Percentiles rank a stretch among this genome's conserved stretches.
Conservation (phyloP, 2,329 filamentous ascomycete species). For the Cercospora zeae-maydis region DNA sequence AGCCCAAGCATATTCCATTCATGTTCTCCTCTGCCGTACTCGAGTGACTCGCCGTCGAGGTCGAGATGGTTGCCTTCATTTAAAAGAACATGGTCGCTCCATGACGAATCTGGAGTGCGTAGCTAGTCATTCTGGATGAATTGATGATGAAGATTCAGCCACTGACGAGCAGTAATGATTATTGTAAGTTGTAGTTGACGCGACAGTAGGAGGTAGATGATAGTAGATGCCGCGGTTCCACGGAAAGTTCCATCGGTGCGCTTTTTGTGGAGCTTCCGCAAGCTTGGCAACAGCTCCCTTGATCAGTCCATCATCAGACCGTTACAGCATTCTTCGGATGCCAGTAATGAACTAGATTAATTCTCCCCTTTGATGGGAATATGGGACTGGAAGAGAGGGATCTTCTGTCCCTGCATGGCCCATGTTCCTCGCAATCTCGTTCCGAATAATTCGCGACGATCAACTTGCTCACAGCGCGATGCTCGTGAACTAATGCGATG, state of each 20-base stretch:
- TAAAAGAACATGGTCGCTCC: neutral
- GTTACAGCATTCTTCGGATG: too few species aligned
- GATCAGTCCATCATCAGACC: neutral
- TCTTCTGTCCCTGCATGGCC: neutral
- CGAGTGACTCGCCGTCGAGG: neutral
- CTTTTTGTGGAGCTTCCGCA: neutral
- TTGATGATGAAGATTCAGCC: neutral
- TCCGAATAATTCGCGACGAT: neutral
- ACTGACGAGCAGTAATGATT: neutral
- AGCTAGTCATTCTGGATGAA: neutral
- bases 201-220: too few species aligned
- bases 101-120: neutral
- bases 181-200: too few species aligned
- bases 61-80: neutral
- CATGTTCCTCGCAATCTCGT: neutral
- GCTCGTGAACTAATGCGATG: neutral
- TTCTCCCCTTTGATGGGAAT: too few species aligned
- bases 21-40: neutral
- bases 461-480: neutral
- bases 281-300: neutral
- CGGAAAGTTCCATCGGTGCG: neutral
- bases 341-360: too few species aligned
- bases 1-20: neutral
- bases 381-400: neutral
- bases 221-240: neutral